These are phyloP conservation scores for Malus hybrid DNA, from an alignment of 331 rosid genomes.

Conservation along the genomic window DNA sequence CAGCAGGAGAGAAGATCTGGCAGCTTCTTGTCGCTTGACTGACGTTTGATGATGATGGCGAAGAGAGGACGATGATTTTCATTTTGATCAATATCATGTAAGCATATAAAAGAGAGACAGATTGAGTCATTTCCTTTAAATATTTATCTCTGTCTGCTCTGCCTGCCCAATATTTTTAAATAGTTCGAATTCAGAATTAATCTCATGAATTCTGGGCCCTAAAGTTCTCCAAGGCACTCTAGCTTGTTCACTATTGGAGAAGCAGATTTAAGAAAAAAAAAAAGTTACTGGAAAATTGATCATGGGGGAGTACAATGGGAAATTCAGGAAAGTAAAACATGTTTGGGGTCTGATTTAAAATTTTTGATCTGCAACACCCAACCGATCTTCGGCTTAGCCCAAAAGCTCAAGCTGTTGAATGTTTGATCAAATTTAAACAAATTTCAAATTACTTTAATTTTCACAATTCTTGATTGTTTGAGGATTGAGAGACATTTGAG, in stretches of 20 bases:
- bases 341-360: neutral
- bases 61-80: neutral
- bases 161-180: neutral
- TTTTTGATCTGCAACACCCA: no score
- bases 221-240: neutral
- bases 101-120: neutral
- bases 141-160: neutral
- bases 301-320: neutral
- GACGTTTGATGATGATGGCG: slow-evolving; percentile 3
- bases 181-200: neutral
- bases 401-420: no score
- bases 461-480: no score
- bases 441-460: no score
- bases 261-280: neutral
- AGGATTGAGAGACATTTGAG: no score
- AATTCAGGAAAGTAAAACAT: neutral
- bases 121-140: neutral
- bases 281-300: neutral
- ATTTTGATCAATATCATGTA: neutral
- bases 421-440: no score
- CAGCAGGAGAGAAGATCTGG: slow-evolving; percentile 6
- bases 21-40: neutral
- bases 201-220: neutral
- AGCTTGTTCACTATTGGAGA: neutral
- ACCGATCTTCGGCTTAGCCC: no score